These are phyloP conservation scores for Sonneratia caseolaris DNA, from an alignment of 345 rosid genomes.

Conservation along the genomic window DNA sequence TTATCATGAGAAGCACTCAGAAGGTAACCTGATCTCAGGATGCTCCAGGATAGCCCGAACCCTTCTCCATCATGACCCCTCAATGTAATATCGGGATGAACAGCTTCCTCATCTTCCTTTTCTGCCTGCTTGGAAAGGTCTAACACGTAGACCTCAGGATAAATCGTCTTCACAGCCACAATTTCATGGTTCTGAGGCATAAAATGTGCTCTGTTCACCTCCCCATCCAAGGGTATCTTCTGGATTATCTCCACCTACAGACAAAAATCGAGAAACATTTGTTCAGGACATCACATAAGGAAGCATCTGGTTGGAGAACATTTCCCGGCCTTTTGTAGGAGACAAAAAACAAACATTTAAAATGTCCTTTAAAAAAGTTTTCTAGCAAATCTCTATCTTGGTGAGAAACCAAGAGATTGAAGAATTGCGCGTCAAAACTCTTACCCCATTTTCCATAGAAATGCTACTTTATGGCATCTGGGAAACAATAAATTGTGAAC, in stretches of 20 bases:
- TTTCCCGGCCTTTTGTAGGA: not conserved
- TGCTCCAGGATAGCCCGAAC: constrained; percentile 90
- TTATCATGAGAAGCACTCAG: constrained; percentile 83
- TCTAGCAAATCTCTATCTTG: too few relatives aligned
- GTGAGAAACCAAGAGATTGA: not conserved
- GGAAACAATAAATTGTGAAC: too few relatives aligned
- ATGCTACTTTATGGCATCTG: not conserved
- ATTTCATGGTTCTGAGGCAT: constrained; percentile 77
- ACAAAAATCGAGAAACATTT: not conserved
- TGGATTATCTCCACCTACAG: constrained; percentile 67
- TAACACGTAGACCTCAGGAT: constrained; percentile 67
- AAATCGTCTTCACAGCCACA: constrained; percentile 74
- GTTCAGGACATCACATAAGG: not conserved
- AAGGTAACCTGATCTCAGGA: constrained; percentile 72
- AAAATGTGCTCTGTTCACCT: constrained; percentile 81
- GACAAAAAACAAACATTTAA: not conserved
- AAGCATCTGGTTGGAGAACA: not conserved
- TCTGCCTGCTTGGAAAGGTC: constrained; percentile 48
- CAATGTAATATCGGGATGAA: constrained; percentile 77
- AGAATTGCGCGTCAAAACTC: not conserved
- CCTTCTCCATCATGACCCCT: constrained; percentile 91
- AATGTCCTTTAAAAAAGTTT: not conserved
- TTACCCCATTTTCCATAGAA: not conserved
- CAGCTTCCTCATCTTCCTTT: constrained; percentile 30
- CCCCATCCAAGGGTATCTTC: constrained; percentile 77